Evolutionary conservation across 73 alveolate genomes (phyloP).

Genomic region (Blepharisma japonicum): DNA sequence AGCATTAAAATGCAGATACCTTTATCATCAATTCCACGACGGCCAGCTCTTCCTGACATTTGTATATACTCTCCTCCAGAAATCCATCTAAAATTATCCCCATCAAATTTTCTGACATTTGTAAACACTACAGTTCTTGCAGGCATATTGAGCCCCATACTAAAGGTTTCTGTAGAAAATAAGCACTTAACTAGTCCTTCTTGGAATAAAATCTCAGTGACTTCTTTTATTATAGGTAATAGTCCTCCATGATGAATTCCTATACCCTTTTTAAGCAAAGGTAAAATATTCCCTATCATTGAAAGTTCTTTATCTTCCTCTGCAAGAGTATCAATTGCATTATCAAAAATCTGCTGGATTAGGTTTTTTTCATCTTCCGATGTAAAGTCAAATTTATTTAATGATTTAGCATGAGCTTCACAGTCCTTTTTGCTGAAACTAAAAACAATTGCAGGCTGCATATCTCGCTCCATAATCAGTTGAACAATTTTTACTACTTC

Average conservation of each 20-base stretch:
- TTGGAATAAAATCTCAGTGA: constrained; percentile 96
- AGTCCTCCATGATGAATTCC: constrained; percentile 99
- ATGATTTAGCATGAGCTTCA: constrained; percentile 93
- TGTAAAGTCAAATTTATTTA: constrained; percentile 90
- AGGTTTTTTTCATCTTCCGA: constrained; percentile 89
- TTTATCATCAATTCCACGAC: constrained; percentile 99
- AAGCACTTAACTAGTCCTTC: constrained; percentile 93
- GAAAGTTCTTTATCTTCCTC: constrained; percentile 98
- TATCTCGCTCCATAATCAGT: constrained; percentile 65
- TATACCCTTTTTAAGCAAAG: constrained; percentile 91
- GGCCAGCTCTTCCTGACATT: constrained; percentile 99
- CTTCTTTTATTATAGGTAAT: constrained; percentile 97
- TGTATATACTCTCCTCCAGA: constrained; percentile 99
- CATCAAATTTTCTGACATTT: constrained; percentile 94
- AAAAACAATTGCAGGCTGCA: constrained; percentile 95
- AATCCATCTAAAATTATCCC: constrained; percentile 94
- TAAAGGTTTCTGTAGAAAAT: constrained; percentile 99
- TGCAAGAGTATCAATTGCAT: constrained; percentile 96
- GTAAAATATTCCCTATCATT: constrained; percentile 84
- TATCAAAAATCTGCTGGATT: constrained; percentile 87
- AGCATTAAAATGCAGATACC: constrained; percentile 97
- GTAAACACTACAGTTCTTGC: constrained; percentile 99
- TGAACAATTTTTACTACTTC: constrained; percentile 80
- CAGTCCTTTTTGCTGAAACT: constrained; percentile 98
- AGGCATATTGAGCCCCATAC: constrained; percentile 99